These are phyloP conservation scores for Sarocladium strictum DNA, from an alignment of 2,329 filamentous ascomycete species.

Conservation along the genomic window DNA sequence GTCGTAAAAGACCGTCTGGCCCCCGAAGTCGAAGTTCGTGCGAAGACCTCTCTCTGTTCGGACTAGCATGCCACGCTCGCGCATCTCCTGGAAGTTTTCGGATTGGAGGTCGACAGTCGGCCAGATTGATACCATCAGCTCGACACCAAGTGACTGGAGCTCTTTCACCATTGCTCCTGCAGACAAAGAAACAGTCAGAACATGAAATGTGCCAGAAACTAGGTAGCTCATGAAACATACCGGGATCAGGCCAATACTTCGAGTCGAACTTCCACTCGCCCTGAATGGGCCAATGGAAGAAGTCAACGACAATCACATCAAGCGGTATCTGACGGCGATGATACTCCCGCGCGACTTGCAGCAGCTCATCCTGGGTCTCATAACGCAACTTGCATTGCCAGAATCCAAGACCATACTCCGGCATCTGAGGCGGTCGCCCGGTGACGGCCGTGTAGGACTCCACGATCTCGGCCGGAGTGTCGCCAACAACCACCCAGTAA, in stretches of 20 bases:
- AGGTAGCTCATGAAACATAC: constrained; percentile 15
- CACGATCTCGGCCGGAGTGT: constrained; percentile 48
- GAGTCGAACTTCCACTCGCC: constrained; percentile 64
- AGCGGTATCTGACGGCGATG: constrained; percentile 48
- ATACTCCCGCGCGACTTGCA: constrained; percentile 55
- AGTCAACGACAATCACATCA: constrained; percentile 62
- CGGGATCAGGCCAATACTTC: constrained; percentile 58
- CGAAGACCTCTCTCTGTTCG: constrained; percentile 54
- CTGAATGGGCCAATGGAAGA: constrained; percentile 62
- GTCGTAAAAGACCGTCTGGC: constrained; percentile 56
- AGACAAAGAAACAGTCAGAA: neutral
- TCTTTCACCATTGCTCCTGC: constrained; percentile 57
- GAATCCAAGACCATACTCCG: constrained; percentile 61
- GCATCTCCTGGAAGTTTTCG: constrained; percentile 57
- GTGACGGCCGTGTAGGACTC: constrained; percentile 50
- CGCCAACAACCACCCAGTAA: constrained; percentile 58
- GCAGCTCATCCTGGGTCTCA: constrained; percentile 58
- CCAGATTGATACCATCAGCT: constrained; percentile 67
- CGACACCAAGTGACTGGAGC: constrained; percentile 50
- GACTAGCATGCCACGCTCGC: constrained; percentile 54
- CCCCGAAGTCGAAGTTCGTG: constrained; percentile 52
- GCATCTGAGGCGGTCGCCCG: constrained; percentile 60
- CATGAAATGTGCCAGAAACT: too few species aligned
- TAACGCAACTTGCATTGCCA: constrained; percentile 65
- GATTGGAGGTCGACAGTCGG: constrained; percentile 55